Percentiles rank a stretch among this genome's conserved stretches.
Conservation (phyloP, 768 basidiomycete genomes). For the Termitomyces sp. region DNA sequence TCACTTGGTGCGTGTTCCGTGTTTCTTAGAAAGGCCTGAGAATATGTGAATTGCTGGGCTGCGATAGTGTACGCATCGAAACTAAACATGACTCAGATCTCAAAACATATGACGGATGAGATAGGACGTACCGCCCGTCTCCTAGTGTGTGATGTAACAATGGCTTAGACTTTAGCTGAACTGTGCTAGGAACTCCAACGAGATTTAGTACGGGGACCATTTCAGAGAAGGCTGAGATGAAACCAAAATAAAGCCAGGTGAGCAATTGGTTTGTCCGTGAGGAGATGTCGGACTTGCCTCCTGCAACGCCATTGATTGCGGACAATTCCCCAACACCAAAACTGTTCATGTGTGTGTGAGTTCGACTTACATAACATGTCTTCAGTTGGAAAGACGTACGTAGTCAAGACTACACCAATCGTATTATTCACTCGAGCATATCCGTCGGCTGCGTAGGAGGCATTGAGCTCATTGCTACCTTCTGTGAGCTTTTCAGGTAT, state of each 20-base stretch:
- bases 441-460: slow-evolving; percentile 91
- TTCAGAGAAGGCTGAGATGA: slow-evolving; percentile 63
- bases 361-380: background rate
- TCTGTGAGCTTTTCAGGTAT: background rate
- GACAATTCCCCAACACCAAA: slow-evolving; percentile 92
- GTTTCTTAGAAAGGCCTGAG: slow-evolving; percentile 55
- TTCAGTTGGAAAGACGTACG: slow-evolving; percentile 31
- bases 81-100: slow-evolving; percentile 22
- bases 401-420: slow-evolving; percentile 73
- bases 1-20: slow-evolving; percentile 52
- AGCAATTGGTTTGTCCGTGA: background rate
- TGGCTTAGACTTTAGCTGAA: slow-evolving; percentile 8
- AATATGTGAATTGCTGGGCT: slow-evolving; percentile 65
- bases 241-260: background rate
- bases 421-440: slow-evolving; percentile 84
- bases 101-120: background rate
- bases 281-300: slow-evolving; percentile 33
- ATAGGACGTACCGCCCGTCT: slow-evolving; percentile 5
- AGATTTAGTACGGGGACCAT: slow-evolving; percentile 89
- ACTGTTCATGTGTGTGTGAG: slow-evolving; percentile 14
- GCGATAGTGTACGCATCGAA: slow-evolving; percentile 79
- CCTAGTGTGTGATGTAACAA: slow-evolving; percentile 12
- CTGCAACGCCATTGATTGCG: slow-evolving; percentile 80
- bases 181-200: slow-evolving; percentile 42
- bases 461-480: slow-evolving; percentile 75